Conservation (phyloP, 1,284 basidiomycete species). For the Ganoderma lucidum region DNA sequence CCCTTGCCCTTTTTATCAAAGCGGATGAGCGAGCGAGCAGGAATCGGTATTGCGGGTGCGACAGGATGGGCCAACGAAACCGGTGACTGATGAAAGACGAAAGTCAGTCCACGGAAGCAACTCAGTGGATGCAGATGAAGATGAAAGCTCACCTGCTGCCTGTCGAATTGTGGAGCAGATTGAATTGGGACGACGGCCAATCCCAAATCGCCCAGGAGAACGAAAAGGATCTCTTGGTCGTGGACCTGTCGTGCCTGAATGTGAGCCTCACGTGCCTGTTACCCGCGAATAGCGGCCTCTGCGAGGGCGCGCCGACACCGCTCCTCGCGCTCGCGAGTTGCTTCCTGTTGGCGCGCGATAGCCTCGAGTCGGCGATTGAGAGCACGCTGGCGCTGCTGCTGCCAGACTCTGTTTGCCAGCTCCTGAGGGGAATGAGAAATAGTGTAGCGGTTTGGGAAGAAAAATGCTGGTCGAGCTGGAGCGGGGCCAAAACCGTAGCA, state of each 20-base stretch:
- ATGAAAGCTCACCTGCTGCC: constrained; percentile 17
- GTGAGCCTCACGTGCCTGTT: constrained; percentile 16
- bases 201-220: constrained; percentile 16
- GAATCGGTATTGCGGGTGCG: neutral
- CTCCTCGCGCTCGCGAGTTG: constrained; percentile 29
- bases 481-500: neutral
- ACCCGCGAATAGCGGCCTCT: constrained; percentile 20
- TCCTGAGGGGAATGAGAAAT: constrained; percentile 9
- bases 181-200: neutral
- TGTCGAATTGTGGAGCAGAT: neutral
- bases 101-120: neutral
- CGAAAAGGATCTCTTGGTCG: constrained; percentile 19
- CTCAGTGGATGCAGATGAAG: neutral
- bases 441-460: neutral
- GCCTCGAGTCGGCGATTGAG: neutral
- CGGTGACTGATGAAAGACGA: neutral
- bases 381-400: constrained; percentile 23
- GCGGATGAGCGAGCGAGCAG: neutral
- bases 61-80: neutral
- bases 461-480: neutral
- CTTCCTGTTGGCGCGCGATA: constrained; percentile 6
- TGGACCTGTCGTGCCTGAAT: constrained; percentile 5
- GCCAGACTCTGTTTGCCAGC: constrained; percentile 17
- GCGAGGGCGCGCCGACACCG: constrained; percentile 25
- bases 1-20: constrained; percentile 32